phyloP scores from a whole-genome alignment of 164 flowering plant genomes.

The Tetrastigma voinierianum region DNA sequence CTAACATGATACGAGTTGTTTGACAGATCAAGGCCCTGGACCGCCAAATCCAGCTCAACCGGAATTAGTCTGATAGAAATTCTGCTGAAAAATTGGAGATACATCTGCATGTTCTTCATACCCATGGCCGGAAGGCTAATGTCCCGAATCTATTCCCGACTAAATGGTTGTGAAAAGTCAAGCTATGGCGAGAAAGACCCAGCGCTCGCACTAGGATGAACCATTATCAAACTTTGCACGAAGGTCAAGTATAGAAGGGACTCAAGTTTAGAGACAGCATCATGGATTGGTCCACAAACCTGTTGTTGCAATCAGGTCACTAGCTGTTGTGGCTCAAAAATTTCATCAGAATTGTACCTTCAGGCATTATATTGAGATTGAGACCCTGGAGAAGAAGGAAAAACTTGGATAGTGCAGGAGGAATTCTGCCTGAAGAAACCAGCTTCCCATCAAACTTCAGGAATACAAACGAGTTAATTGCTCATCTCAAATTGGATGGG shows the following conservation, averaged over 20 bases:
- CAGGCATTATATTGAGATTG: constrained; percentile 37
- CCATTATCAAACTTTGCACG: constrained; percentile 68
- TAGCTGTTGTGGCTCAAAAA: constrained; percentile 51
- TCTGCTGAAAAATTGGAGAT: constrained; percentile 51
- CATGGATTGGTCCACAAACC: constrained; percentile 61
- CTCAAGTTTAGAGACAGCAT: constrained; percentile 46
- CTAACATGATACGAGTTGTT: constrained; percentile 63
- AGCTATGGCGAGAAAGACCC: constrained; percentile 35
- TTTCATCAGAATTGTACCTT: constrained; percentile 49
- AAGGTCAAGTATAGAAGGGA: constrained; percentile 53
- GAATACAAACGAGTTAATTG: constrained; percentile 35
- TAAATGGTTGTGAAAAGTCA: constrained; percentile 67
- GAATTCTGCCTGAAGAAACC: constrained; percentile 46
- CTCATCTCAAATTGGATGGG: constrained; percentile 54
- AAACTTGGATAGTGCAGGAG: constrained; percentile 49
- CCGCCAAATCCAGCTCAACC: constrained; percentile 59
- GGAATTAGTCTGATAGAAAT: constrained; percentile 67
- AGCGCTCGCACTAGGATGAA: constrained; percentile 54
- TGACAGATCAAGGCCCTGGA: constrained; percentile 71
- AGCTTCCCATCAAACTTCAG: constrained; percentile 34
- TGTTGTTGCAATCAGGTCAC: constrained; percentile 49
- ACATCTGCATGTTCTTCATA: constrained; percentile 46
- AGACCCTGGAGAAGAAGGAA: constrained; percentile 67
- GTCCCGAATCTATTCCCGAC: constrained; percentile 50
- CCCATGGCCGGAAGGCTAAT: constrained; percentile 39